These are phyloP conservation scores for Escovopsis sp. DNA, from an alignment of 2,329 filamentous ascomycete species.

Conservation along the genomic window DNA sequence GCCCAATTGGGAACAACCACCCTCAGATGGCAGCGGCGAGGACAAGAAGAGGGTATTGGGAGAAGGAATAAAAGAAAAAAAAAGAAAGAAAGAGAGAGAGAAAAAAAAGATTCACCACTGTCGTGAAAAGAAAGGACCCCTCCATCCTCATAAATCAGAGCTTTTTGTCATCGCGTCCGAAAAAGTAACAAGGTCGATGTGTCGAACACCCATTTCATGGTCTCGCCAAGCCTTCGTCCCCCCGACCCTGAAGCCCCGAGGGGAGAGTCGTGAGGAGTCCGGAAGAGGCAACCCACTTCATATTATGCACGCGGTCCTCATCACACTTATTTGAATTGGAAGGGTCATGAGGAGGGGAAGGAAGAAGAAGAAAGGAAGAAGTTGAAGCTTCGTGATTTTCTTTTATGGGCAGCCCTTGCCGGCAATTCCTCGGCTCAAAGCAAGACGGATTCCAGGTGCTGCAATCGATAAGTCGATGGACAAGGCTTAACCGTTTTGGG, in stretches of 20 bases:
- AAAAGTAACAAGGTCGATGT: slow-evolving; percentile 92
- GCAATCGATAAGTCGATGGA: too few species aligned
- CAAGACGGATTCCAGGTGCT: too few species aligned
- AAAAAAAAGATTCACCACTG: slow-evolving; percentile 5
- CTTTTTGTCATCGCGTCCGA: slow-evolving; percentile 95
- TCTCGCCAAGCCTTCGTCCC: slow-evolving; percentile 46
- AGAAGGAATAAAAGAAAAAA: not conserved
- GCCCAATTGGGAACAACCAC: not conserved
- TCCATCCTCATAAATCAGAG: slow-evolving; percentile 59
- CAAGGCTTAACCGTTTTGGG: too few species aligned
- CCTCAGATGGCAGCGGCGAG: too few species aligned
- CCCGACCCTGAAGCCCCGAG: slow-evolving; percentile 79
- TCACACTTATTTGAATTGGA: slow-evolving; percentile 99
- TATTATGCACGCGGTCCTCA: slow-evolving; percentile 97
- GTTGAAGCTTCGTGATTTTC: slow-evolving; percentile 8
- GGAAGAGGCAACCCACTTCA: slow-evolving; percentile 58
- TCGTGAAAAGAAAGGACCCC: slow-evolving; percentile 3
- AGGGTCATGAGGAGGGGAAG: slow-evolving; percentile 60
- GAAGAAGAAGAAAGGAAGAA: slow-evolving; percentile 32
- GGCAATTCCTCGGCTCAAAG: slow-evolving; percentile 14
- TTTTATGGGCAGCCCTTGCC: slow-evolving; percentile 19
- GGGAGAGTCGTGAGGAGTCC: slow-evolving; percentile 68
- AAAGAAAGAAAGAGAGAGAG: slow-evolving; percentile 1
- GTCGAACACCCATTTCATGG: slow-evolving; percentile 98
- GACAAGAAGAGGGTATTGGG: not conserved